Base-by-base conservation (phyloP, 768 basidiomycete genomes). In the Tremella mesenterica region DNA sequence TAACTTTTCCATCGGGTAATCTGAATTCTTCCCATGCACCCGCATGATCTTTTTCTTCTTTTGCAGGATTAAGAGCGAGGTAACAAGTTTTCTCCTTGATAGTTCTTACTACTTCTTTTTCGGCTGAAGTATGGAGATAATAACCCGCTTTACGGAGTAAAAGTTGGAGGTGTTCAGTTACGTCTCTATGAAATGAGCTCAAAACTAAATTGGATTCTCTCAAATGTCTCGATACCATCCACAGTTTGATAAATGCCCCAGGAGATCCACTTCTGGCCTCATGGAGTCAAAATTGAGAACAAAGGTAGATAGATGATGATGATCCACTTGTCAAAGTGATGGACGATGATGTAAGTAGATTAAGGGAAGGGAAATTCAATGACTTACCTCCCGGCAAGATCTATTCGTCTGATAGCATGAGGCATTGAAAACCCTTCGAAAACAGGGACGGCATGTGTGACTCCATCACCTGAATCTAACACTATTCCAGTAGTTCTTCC, bases 361-460 rank as follows among this genome's bases (percentile, higher is more conserved):
- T 10, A 21, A 26, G 16, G 8, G 13, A 56, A 13, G 30, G 14
- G 10, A 18, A 27, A 7, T 36, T 4, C 9, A 16, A 23, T 28
- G 53, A 68, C 78, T 59, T 70, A 88, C 89, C 92, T 81, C 72
- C 95, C 95, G 31, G 95, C 95, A 14, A 99, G 83, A 70, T 99
- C 95, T 41, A 99, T 86, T 63, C 95, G 80, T 36, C 90, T 83
- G 60, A 97, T 92, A 34, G 95, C 93, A 71, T 97, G 92, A 38
- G 92, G 91, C 89, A 97, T 96, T 5, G 90, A 92, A 77, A 97
- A 97, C 0, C 95, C 95, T 69, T 99, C 95, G 66, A 92, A 99
- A 16, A 99, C 92, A 3, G 95, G 95, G 2, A 99, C 95, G 13
- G 95, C 89, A 58, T 99, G 95, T 21, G 95, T 97, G 7, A 99